Conservation (phyloP, 768 basidiomycete genomes). For the Favolaschia claudopus region DNA sequence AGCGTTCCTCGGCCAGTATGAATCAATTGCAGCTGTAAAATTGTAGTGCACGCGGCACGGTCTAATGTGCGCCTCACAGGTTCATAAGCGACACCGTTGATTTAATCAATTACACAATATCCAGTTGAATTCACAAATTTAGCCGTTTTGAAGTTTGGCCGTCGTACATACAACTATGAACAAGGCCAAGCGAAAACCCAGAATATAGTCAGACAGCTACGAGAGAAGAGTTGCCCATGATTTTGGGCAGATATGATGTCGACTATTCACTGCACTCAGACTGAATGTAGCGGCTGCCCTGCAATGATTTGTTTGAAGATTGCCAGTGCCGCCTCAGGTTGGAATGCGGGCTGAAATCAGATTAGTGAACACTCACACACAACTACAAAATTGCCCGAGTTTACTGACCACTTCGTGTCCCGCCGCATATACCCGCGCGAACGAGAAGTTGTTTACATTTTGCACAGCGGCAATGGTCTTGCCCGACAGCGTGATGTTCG, state of each 20-base stretch:
- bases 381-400: background rate
- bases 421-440: conserved; percentile 66
- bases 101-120: too few species aligned
- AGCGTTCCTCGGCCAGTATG: too few species aligned
- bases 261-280: conserved; percentile 30
- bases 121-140: too few species aligned
- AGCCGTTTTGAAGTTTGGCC: too few species aligned
- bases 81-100: too few species aligned
- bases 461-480: conserved; percentile 62
- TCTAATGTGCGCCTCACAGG: too few species aligned
- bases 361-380: background rate
- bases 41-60: too few species aligned
- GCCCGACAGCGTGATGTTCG: conserved; percentile 64
- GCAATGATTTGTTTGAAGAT: conserved; percentile 65
- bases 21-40: too few species aligned
- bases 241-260: background rate
- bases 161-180: too few species aligned
- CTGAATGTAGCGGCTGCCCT: conserved; percentile 61
- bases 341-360: conserved; percentile 60
- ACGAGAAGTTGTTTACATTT: conserved; percentile 71
- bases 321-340: conserved; percentile 61
- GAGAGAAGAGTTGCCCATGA: too few species aligned
- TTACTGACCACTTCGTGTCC: conserved; percentile 66
- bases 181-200: too few species aligned
- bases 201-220: too few species aligned